Base-by-base conservation (phyloP, 768 basidiomycete species). In the Pisolithus albus region DNA sequence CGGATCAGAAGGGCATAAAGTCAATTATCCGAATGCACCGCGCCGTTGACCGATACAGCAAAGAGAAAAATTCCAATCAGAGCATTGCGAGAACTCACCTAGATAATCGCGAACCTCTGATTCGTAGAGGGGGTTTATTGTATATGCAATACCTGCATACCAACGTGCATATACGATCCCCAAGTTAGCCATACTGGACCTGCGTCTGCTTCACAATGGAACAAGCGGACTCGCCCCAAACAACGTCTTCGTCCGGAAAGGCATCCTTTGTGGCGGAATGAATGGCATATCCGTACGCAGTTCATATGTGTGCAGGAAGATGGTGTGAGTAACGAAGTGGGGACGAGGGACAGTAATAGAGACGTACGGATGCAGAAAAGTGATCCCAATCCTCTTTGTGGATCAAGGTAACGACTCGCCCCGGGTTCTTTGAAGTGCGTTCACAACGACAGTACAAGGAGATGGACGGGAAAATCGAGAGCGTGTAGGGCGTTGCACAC, bases 321-420 rank as follows among this genome's bases (percentile, higher is more conserved):
- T 21, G 21, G 47, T 7, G n/a, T 28, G n/a, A 19, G 18, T 15
- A 47, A 52, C 9, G 3, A 9, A 5, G 19, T 23, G 10, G n/a
- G 21, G 18, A 28, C 38, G 1, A 19, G 18, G 19, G 52, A 24
- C 4, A n/a, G 2, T 9, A 1, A 15, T 10, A 15, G 21, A 21
- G 36, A 61, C 80, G 53, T 56, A 88, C 89, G 16, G 81, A 77
- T n/a, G 61, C 72, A 6, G 86, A 86, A 61, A 88, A 83, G 11
- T 67, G 64, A 34, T 84, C 83, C 94, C 94, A 97, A 42, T 95
- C 90, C 63, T 85, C 82, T 52, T 89, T 87, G 58, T 88, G 86
- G 8, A 96, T 75, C 2, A 97, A 74, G 0, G 93, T 97, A 1
- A 95, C 93, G 1, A 95, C 94, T 40, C 92, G 72, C 3, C 93